Base-by-base conservation (phyloP, 2,329 filamentous ascomycete species). In the Neofusicoccum kwambonambiense region DNA sequence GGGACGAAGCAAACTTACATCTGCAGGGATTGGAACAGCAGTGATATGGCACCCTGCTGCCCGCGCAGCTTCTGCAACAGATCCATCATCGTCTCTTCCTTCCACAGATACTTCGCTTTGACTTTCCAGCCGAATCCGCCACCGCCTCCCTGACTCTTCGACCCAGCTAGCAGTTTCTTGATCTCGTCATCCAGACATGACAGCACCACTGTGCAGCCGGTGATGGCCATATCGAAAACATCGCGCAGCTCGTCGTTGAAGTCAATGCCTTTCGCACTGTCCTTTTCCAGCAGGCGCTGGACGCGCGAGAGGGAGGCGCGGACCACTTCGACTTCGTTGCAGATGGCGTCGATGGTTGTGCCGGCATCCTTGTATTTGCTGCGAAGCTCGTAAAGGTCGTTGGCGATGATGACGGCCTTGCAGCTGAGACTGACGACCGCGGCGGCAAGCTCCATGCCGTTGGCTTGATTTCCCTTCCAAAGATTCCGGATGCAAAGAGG, bases 1-100 rank as follows among this genome's bases (percentile, higher is more conserved):
- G 4, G 15, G 4, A 6, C 8, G 34, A 27, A 31, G 15, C 17
- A 42, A 12, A 54, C 58, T 41, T 45, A 65, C 66, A 67, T 67
- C 54, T 67, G 66, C 15, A 67, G 44, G 3, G 62, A 58, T 17
- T 66, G 64, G 12, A 67, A 66, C 6, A 67, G 35, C 49, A 67
- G 41, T 3, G 64, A 52, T n/a, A 67, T 61, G 17, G 66, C 66
- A 3, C 57, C 52, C 17, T 66, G 64, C 60, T 67, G 66, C 17
- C 64, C 66, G 2, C 66, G 66, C 22, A 67, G 51, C 41, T 45
- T 60, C 17, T 54, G 31, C 31, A 67, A 31, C 8, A 65, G 44
- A 35, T 65, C 58, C 44, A 54, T 64, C 64, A 67, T 67, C 2
- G 44, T 52, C 7, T 66, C 60, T 8, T 61, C 66, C 42, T 64